Evolutionary conservation across 2,329 filamentous ascomycete genomes (phyloP).

Genomic region (Cadophora malorum): DNA sequence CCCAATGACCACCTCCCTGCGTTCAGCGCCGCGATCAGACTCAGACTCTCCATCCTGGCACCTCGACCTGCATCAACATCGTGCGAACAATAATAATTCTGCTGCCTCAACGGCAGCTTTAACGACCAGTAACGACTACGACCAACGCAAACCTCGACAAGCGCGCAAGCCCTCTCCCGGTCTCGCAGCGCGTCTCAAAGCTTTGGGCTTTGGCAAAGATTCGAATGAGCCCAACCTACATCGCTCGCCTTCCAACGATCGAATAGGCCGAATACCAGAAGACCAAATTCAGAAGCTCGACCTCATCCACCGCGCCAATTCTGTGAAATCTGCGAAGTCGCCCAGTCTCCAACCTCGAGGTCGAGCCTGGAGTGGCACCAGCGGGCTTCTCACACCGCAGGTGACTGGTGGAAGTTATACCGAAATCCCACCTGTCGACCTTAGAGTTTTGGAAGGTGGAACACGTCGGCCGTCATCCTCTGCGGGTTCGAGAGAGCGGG

Average conservation of each 20-base stretch:
- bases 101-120: constrained; percentile 3
- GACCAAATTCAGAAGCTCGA: constrained; percentile 74
- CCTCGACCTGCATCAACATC: constrained; percentile 33
- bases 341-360: constrained; percentile 68
- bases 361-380: constrained; percentile 74
- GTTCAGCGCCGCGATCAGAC: constrained; percentile 30
- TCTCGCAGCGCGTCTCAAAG: constrained; percentile 68
- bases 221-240: constrained; percentile 32
- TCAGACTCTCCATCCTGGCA: constrained; percentile 33
- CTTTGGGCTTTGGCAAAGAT: constrained; percentile 62
- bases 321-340: constrained; percentile 48
- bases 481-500: constrained; percentile 38
- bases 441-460: constrained; percentile 37
- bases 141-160: constrained; percentile 38
- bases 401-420: constrained; percentile 39
- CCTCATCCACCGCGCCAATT: constrained; percentile 64
- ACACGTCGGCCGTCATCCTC: constrained; percentile 38
- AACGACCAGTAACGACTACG: constrained; percentile 31
- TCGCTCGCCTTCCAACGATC: constrained; percentile 46
- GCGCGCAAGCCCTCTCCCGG: constrained; percentile 67
- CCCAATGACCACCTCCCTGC: constrained; percentile 20
- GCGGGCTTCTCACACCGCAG: constrained; percentile 46
- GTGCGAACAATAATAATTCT: constrained; percentile 29
- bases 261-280: constrained; percentile 74
- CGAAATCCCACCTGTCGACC: constrained; percentile 36